Conservation (phyloP, 2,329 filamentous ascomycete species). For the Fragosphaeria purpurea region DNA sequence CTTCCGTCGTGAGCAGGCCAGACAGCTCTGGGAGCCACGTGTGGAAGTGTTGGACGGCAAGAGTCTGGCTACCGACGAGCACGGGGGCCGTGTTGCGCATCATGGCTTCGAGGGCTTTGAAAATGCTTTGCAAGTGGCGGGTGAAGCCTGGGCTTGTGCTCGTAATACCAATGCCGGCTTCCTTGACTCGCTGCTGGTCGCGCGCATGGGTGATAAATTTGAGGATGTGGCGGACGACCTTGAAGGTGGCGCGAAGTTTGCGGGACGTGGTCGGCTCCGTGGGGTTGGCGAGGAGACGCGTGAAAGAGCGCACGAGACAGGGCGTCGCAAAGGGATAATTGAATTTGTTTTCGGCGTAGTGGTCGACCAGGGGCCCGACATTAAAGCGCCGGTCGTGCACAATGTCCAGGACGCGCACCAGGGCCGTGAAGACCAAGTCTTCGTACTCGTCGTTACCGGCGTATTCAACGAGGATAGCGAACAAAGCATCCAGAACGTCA, state of each 20-base stretch:
- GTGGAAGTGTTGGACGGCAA: constrained; percentile 93
- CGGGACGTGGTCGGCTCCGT: constrained; percentile 75
- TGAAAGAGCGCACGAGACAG: constrained; percentile 79
- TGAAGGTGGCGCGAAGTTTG: constrained; percentile 82
- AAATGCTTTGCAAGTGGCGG: constrained; percentile 73
- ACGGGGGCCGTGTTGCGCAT: constrained; percentile 82
- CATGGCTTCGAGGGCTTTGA: constrained; percentile 78
- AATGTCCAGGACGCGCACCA: constrained; percentile 85
- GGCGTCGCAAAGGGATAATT: constrained; percentile 89
- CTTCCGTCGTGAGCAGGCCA: constrained; percentile 64
- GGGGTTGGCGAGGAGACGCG: constrained; percentile 70
- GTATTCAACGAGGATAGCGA: constrained; percentile 82
- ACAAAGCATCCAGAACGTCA: constrained; percentile 83
- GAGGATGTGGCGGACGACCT: constrained; percentile 84
- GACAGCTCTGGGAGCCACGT: constrained; percentile 91
- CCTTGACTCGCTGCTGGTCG: constrained; percentile 78
- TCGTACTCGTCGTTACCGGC: constrained; percentile 88
- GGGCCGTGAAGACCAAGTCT: constrained; percentile 79
- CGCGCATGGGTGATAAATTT: constrained; percentile 91
- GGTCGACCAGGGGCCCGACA: constrained; percentile 77
- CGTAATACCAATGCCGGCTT: constrained; percentile 76
- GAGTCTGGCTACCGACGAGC: constrained; percentile 84
- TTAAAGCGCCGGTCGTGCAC: constrained; percentile 93
- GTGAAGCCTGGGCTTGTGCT: constrained; percentile 64
- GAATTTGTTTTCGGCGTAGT: constrained; percentile 80